phyloP scores from a whole-genome alignment of 2,329 filamentous ascomycete species.

The Nemania sp. region DNA sequence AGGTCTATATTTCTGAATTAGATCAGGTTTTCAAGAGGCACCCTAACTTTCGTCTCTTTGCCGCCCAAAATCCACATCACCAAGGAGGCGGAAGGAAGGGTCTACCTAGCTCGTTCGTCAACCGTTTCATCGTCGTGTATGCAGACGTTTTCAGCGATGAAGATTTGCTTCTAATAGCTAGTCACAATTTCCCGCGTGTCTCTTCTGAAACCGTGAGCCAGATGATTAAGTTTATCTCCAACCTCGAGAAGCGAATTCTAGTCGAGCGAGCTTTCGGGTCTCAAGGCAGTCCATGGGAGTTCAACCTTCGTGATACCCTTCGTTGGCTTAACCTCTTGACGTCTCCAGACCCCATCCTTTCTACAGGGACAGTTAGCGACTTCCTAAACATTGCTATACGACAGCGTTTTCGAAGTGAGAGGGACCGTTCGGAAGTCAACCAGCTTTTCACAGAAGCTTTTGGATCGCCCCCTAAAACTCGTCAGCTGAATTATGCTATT shows the following conservation, averaged over 20 bases:
- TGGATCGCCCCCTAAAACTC: constrained; percentile 61
- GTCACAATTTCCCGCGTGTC: constrained; percentile 78
- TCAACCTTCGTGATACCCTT: constrained; percentile 90
- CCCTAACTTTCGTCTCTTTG: constrained; percentile 91
- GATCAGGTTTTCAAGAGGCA: constrained; percentile 94
- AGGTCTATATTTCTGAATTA: constrained; percentile 94
- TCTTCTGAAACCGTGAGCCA: constrained; percentile 68
- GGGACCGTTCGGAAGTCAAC: constrained; percentile 74
- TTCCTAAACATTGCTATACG: constrained; percentile 85
- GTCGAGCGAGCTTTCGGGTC: constrained; percentile 68
- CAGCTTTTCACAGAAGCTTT: constrained; percentile 76
- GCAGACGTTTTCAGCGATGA: constrained; percentile 87
- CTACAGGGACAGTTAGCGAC: constrained; percentile 71
- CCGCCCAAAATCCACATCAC: constrained; percentile 96
- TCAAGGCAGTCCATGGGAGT: constrained; percentile 89
- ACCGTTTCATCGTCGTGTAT: constrained; percentile 97
- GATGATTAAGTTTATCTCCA: constrained; percentile 83
- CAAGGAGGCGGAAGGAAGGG: constrained; percentile 97
- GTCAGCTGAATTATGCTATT: constrained; percentile 79
- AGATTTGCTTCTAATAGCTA: constrained; percentile 85
- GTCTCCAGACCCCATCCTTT: constrained; percentile 69
- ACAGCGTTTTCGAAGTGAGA: constrained; percentile 83
- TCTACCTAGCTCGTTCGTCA: constrained; percentile 94
- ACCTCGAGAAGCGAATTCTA: constrained; percentile 79
- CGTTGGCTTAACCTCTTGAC: constrained; percentile 84